Conservation (phyloP, 2,329 filamentous ascomycete species). For the Colletotrichum eleusines region DNA sequence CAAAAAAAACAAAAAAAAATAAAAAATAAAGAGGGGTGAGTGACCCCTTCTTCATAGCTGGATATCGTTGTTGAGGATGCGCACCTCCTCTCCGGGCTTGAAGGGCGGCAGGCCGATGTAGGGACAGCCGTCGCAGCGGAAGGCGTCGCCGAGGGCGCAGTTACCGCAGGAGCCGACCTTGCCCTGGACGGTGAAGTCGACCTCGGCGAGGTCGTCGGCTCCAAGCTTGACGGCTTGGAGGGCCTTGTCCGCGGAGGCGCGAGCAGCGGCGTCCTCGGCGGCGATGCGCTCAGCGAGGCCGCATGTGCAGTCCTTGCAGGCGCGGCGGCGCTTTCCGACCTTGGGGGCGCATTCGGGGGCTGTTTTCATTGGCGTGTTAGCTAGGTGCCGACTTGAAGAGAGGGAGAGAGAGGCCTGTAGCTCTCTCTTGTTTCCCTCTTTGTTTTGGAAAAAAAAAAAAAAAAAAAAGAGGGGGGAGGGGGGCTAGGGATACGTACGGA, state of each 20-base stretch:
- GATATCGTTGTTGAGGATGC: slow-evolving; percentile 85
- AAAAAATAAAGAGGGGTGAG: background rate
- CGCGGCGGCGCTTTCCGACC: slow-evolving; percentile 84
- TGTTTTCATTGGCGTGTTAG: slow-evolving; percentile 49
- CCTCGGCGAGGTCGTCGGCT: slow-evolving; percentile 83
- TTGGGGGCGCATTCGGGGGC: slow-evolving; percentile 90
- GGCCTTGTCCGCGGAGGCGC: slow-evolving; percentile 73
- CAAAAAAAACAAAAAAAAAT: background rate
- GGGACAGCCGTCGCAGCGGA: slow-evolving; percentile 78
- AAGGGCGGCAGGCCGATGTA: slow-evolving; percentile 95
- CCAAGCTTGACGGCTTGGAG: slow-evolving; percentile 77
- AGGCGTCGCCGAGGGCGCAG: slow-evolving; percentile 92
- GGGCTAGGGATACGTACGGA: slow-evolving; percentile 75
- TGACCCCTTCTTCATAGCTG: slow-evolving; percentile 70
- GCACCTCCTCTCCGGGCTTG: slow-evolving; percentile 95
- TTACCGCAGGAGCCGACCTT: slow-evolving; percentile 96
- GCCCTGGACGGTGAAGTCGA: slow-evolving; percentile 98
- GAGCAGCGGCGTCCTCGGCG: slow-evolving; percentile 68
- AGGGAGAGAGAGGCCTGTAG: background rate
- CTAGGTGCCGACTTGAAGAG: background rate
- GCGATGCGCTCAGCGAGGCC: slow-evolving; percentile 80
- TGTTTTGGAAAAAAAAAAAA: slow-evolving; percentile 8
- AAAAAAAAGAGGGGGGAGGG: background rate
- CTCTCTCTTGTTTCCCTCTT: background rate
- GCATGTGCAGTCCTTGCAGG: slow-evolving; percentile 90